These are phyloP conservation scores for Sorghum bicolor DNA, from an alignment of 176 grass and related monocot species.

Conservation along the genomic window DNA sequence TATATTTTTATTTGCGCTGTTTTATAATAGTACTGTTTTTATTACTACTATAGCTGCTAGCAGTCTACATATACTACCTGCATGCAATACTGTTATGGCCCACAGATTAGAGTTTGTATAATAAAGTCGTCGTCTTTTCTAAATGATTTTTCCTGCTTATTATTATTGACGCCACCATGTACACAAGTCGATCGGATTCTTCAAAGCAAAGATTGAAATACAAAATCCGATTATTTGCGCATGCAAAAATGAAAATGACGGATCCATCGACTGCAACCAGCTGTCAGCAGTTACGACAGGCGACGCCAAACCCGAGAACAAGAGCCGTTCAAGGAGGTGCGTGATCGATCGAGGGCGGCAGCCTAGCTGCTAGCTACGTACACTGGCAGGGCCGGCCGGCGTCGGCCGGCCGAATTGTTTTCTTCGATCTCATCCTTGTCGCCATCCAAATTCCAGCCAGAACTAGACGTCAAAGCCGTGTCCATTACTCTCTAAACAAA, in stretches of 20 bases:
- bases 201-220: not conserved
- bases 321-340: constrained; percentile 1
- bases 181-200: not conserved
- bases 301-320: not conserved
- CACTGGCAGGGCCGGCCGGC: constrained; percentile 24
- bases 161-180: not conserved
- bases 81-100: not conserved
- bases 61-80: not conserved
- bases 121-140: not conserved
- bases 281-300: not conserved
- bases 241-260: not conserved
- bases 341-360: not conserved
- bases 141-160: not conserved
- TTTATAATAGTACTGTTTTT: not conserved
- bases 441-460: constrained; percentile 33
- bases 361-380: too few species aligned
- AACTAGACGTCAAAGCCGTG: constrained; percentile 35
- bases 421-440: not conserved
- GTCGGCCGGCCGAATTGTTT: constrained; percentile 42
- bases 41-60: too few species aligned
- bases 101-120: not conserved
- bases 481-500: not conserved
- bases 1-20: not conserved
- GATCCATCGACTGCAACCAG: not conserved
- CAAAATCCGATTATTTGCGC: not conserved